These are phyloP conservation scores for Cytospora paraplurivora DNA, from an alignment of 2,329 filamentous ascomycete genomes.

Conservation along the genomic window DNA sequence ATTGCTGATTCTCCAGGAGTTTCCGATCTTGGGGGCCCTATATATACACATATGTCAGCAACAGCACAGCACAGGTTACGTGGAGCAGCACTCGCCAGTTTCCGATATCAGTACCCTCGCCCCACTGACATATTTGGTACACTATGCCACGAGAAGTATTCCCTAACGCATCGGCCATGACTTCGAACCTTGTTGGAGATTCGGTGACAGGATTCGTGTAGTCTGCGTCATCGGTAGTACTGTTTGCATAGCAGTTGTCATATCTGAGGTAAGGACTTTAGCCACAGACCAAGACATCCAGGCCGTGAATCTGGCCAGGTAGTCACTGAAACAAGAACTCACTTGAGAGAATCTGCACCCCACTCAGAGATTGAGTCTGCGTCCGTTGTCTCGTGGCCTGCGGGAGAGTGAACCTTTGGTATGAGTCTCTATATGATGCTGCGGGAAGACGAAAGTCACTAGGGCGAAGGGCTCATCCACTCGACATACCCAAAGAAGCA, in stretches of 20 bases:
- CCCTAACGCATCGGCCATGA: constrained; percentile 48
- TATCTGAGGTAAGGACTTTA: constrained; percentile 38
- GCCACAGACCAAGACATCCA: neutral
- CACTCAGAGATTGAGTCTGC: constrained; percentile 45
- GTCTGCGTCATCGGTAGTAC: constrained; percentile 46
- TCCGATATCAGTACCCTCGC: constrained; percentile 49
- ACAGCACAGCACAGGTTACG: neutral
- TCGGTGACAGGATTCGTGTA: constrained; percentile 42
- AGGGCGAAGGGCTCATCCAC: neutral
- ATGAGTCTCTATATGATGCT: neutral
- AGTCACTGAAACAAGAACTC: constrained; percentile 29
- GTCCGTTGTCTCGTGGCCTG: constrained; percentile 47
- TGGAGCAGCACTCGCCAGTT: constrained; percentile 40
- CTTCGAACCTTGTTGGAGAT: constrained; percentile 46
- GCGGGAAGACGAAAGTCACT: neutral
- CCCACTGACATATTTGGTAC: constrained; percentile 58
- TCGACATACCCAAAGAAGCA: constrained; percentile 45
- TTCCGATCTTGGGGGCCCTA: constrained; percentile 47
- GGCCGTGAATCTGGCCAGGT: neutral
- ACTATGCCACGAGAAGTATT: constrained; percentile 45
- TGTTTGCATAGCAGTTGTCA: constrained; percentile 52
- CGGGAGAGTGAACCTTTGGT: no score
- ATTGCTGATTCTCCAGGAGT: constrained; percentile 55
- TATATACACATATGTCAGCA: neutral
- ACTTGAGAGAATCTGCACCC: constrained; percentile 56